Conservation (phyloP, 73 alveolate genomes). For the Paramecium sonneborni region DNA sequence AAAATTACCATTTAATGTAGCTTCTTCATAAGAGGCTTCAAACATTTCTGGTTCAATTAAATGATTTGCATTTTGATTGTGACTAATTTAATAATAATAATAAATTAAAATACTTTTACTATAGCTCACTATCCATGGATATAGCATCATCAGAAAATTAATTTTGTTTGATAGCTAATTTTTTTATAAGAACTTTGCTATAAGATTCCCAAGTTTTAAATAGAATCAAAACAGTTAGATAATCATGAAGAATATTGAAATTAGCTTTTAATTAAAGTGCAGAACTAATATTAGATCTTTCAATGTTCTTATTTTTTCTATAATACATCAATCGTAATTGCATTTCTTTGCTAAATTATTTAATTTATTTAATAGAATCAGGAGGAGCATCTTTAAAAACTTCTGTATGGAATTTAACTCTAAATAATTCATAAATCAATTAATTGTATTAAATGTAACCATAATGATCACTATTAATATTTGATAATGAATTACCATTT, state of each 20-base stretch:
- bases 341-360: conserved; percentile 19
- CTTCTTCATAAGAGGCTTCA: neutral
- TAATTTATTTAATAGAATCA: neutral
- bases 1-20: neutral
- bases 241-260: conserved; percentile 21
- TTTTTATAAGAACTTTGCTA: neutral
- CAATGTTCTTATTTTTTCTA: neutral
- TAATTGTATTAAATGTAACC: conserved; percentile 26
- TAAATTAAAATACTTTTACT: neutral
- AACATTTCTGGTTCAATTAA: neutral
- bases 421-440: conserved; percentile 28
- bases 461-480: neutral
- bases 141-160: conserved; percentile 7
- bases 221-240: neutral
- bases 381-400: neutral
- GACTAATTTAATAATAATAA: neutral
- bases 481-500: neutral
- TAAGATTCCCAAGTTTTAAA: conserved; percentile 25
- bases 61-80: neutral
- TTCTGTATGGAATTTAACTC: neutral
- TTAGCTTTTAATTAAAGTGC: neutral
- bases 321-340: neutral
- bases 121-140: neutral
- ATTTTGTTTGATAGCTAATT: neutral
- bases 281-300: neutral